phyloP scores from a whole-genome alignment of 345 rosid species.

The Populus alba region DNA sequence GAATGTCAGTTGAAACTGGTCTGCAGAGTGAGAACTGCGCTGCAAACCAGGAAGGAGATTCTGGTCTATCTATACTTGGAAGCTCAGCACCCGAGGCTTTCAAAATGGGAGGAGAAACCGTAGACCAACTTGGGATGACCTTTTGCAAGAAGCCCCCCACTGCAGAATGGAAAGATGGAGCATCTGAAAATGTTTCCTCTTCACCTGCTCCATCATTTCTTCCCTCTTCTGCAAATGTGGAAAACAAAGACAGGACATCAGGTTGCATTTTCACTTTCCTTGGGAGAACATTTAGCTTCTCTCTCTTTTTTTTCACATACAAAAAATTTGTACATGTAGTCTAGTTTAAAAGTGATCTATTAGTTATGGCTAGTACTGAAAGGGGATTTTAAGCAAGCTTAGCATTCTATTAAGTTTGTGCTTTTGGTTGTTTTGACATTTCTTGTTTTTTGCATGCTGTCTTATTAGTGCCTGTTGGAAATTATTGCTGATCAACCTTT shows the following conservation, averaged over 20 bases:
- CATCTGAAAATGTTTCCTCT: conserved; percentile 33
- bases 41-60: conserved; percentile 22
- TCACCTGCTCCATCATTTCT: conserved; percentile 18
- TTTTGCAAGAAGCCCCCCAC: conserved; percentile 50
- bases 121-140: conserved; percentile 41
- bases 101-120: conserved; percentile 25
- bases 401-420: neutral
- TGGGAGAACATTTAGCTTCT: neutral
- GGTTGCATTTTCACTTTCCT: conserved; percentile 35
- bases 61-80: conserved; percentile 15
- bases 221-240: conserved; percentile 24
- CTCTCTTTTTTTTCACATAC: neutral
- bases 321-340: neutral
- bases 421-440: conserved; percentile 1
- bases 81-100: conserved; percentile 15
- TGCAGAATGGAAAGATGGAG: conserved; percentile 35
- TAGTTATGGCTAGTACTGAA: neutral
- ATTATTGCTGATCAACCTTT: conserved; percentile 32
- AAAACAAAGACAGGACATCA: conserved; percentile 34
- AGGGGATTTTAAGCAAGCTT: neutral
- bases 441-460: neutral
- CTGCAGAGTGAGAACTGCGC: conserved; percentile 26
- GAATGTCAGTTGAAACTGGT: conserved; percentile 5
- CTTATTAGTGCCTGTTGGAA: conserved; percentile 4
- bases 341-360: neutral